Evolutionary conservation across 2,329 filamentous ascomycete species (phyloP).

Genomic region (Neonectria coccinea): DNA sequence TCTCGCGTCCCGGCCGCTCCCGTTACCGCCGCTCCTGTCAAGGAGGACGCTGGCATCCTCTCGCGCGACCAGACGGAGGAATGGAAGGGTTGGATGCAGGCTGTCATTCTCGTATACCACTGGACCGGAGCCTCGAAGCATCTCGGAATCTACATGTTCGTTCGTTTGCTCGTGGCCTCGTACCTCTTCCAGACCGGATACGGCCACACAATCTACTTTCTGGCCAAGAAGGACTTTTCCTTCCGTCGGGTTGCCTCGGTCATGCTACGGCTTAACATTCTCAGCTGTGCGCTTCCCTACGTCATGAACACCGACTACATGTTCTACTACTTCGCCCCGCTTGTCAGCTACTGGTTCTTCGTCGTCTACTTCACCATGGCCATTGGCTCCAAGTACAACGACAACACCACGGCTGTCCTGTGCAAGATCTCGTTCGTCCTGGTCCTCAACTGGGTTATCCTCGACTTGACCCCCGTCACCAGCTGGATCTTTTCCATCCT

Average conservation of each 20-base stretch:
- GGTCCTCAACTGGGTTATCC: slow-evolving; percentile 50
- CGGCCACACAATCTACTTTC: slow-evolving; percentile 70
- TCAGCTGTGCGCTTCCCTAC: slow-evolving; percentile 65
- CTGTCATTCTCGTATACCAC: slow-evolving; percentile 64
- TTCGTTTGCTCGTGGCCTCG: slow-evolving; percentile 65
- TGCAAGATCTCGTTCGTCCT: slow-evolving; percentile 60
- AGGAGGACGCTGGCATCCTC: slow-evolving; percentile 39
- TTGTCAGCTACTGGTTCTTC: slow-evolving; percentile 72
- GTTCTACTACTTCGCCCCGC: slow-evolving; percentile 68
- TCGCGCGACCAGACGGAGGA: slow-evolving; percentile 70
- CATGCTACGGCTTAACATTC: slow-evolving; percentile 67
- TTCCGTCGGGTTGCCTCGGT: slow-evolving; percentile 63
- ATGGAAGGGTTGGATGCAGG: slow-evolving; percentile 76
- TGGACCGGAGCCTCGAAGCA: slow-evolving; percentile 63
- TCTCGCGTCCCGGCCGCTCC: slow-evolving; percentile 30
- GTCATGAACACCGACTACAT: slow-evolving; percentile 65
- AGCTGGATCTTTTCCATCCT: slow-evolving; percentile 48
- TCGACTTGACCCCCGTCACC: slow-evolving; percentile 31
- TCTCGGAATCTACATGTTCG: slow-evolving; percentile 65
- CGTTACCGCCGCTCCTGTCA: slow-evolving; percentile 4
- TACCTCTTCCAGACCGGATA: slow-evolving; percentile 74
- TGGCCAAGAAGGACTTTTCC: slow-evolving; percentile 68
- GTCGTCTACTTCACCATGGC: slow-evolving; percentile 66
- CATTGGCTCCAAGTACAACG: slow-evolving; percentile 56
- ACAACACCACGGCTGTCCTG: slow-evolving; percentile 55